Conservation (phyloP, 257 asterid species). For the Orobanche coerulescens region DNA sequence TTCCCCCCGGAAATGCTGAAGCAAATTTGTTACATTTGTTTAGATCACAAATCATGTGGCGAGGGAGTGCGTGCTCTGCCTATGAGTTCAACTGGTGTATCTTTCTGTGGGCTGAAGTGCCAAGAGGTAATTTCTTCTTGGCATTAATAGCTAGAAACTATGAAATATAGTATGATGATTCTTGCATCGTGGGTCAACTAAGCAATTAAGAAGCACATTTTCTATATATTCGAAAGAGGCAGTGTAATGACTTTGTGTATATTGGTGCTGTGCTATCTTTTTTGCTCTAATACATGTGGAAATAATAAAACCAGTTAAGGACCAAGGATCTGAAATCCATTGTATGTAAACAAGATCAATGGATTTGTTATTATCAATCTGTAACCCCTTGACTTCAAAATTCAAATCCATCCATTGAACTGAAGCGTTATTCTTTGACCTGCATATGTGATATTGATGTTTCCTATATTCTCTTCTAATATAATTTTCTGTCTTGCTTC, state of each 20-base stretch:
- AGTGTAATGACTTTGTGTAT: not conserved
- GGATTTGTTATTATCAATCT: not conserved
- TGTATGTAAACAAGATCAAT: not conserved
- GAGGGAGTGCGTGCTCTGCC: slow-evolving; percentile 34
- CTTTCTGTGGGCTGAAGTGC: slow-evolving; percentile 72
- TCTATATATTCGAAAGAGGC: slow-evolving; percentile 5
- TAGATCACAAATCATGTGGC: slow-evolving; percentile 75
- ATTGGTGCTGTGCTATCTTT: not conserved
- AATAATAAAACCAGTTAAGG: not conserved
- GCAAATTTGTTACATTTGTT: slow-evolving; percentile 11
- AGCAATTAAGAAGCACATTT: slow-evolving; percentile 6
- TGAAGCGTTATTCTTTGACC: not conserved
- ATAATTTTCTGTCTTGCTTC: slow-evolving; percentile 17
- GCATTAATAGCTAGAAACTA: slow-evolving; percentile 10
- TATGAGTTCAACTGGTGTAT: slow-evolving; percentile 35
- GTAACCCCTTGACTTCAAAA: not conserved
- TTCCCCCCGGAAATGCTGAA: slow-evolving; percentile 11
- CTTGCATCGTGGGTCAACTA: not conserved
- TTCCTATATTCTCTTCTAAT: not conserved
- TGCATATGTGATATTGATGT: slow-evolving; percentile 7
- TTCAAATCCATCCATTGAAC: not conserved
- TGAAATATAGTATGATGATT: not conserved
- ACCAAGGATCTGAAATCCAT: not conserved
- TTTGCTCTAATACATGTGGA: not conserved
- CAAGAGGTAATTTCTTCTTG: slow-evolving; percentile 57